Evolutionary conservation across 1,139 yeast genomes (phyloP), one percentile per base, ranked within the genome.

Genomic region (Lodderomyces parapsilosis): DNA sequence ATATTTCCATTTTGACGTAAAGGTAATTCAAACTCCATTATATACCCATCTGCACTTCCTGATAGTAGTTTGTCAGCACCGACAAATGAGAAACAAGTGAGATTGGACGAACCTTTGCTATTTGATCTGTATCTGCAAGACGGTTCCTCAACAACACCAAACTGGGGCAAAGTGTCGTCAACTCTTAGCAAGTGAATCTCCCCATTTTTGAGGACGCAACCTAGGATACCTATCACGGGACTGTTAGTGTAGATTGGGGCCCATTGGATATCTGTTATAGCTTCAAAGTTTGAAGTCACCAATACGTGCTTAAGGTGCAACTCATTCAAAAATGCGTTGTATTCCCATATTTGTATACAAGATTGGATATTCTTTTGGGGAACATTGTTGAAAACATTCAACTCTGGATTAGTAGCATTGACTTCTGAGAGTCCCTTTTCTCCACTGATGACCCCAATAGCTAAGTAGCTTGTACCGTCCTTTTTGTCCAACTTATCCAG

Each of bases 161-260:
- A 59, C 23, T 56, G 50, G 2, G 59, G 50, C 35, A 49, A 37
- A 4, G 34, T 20, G 10, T 38, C 20, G 1, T 43, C 37, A 0
- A 81, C 60, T 43, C 74, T 74, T 39, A 86, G 58, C 3, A 85
- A 57, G 43, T 83, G 81, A 4, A 82, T 61, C 3, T 68, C 60
- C 0, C 95, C 95, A 58, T 84, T 88, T 36, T 80, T 80, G 51
- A 79, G 82, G 0, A 74, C 68, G 13, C 81, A 83, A 1, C 77
- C 76, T 14, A 85, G 53, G 0, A 78, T 59, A 4, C 78, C 75
- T 8, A 82, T 65, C 1, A 65, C 47, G 8, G 54, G 57, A 5
- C 55, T 55, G 8, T 43, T 43, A 6, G 63, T 51, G 17, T 58
- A 45, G 1, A 60, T 35, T 5, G 70, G 73, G 10, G 74, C 67